Evolutionary conservation across 345 rosid species (phyloP), one percentile per base, ranked within the genome.

Genomic region (Garcia nutans): DNA sequence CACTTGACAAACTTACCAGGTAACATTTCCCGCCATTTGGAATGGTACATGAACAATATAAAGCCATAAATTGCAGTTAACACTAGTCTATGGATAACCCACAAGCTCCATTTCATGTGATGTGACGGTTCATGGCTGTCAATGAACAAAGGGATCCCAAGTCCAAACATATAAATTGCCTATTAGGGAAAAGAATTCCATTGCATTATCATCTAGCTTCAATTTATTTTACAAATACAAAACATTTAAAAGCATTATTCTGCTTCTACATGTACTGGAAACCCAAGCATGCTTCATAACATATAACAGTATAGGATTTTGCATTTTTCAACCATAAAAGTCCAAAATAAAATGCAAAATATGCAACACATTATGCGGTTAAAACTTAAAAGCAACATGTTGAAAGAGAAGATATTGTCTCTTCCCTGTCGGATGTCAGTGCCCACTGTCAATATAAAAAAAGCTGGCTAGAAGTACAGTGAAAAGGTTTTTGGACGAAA

Each of bases 11-110:
- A 74, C 83, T 72, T 83, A 92, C 98, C 97, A 0, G 98, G 97
- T 50, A 93, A 77, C 70, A 87, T 87, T 75, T 94, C 98, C 80
- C 97, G 91, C 96, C 98, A 88, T 79, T 72, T 86, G 59, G 96
- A 91, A 76, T 88, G 90, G 85, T 95, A 91, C 91, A 93, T 91
- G 76, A 83, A 83, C 59, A 91, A 62, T 69, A 93, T 87, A 72
- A 81, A 16, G 67, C 94, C 94, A 81, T 95, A 95, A 71, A 89
- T 82, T 12, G 87, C 93, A 12, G 98, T 87, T 13, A 93, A 91
- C 57, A 90, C 89, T 15, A 95, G 92, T 82, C 91, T 84, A 52
- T 95, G 98, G 61, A 87, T 78, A 56, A 90, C 82, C 98, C 98
- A 95, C 81, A 95, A 79, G 22, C 84, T 86, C 99, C 97, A 93